phyloP scores from a whole-genome alignment of 2,329 filamentous ascomycete genomes.

The Fusarium sp. region DNA sequence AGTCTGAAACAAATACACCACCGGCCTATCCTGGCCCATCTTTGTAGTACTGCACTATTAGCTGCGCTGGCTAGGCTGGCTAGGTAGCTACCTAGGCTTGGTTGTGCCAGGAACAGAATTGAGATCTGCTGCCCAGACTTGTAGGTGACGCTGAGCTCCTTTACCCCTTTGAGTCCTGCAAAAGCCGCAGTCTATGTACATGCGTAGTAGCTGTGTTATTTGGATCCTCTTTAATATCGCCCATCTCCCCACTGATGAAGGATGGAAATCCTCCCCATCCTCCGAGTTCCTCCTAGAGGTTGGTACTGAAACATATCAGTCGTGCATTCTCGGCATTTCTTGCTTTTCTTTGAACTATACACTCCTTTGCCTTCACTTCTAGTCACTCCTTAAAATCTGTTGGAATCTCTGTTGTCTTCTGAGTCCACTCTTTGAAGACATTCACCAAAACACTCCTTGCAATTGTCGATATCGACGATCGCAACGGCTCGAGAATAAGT shows the following conservation, averaged over 20 bases:
- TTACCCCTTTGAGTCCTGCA: neutral
- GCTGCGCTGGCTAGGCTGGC: neutral
- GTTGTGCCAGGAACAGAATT: conserved; percentile 26
- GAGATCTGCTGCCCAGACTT: conserved; percentile 33
- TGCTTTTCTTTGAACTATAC: conserved; percentile 23
- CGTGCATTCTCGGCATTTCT: conserved; percentile 16
- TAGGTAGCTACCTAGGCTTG: no score
- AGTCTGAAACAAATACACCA: conserved; percentile 33
- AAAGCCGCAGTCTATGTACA: neutral
- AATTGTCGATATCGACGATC: neutral
- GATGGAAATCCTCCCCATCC: neutral
- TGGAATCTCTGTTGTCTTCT: conserved; percentile 22
- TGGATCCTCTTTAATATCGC: conserved; percentile 31
- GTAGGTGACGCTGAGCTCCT: conserved; percentile 16
- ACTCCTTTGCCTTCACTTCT: conserved; percentile 37
- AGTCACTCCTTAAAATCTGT: conserved; percentile 27
- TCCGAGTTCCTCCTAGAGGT: conserved; percentile 30
- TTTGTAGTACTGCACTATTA: neutral
- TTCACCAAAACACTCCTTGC: conserved; percentile 11
- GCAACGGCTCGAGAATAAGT: neutral
- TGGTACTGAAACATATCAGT: conserved; percentile 30
- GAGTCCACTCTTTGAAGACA: conserved; percentile 23
- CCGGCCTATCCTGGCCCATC: conserved; percentile 10
- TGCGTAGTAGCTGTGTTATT: neutral
- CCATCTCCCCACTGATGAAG: conserved; percentile 1